A percentile compares a stretch with the other conserved stretches of the same genome.
These are phyloP conservation scores for Schwanniomyces etchellsii DNA, from an alignment of 1,139 yeast species.

Conservation along the genomic window DNA sequence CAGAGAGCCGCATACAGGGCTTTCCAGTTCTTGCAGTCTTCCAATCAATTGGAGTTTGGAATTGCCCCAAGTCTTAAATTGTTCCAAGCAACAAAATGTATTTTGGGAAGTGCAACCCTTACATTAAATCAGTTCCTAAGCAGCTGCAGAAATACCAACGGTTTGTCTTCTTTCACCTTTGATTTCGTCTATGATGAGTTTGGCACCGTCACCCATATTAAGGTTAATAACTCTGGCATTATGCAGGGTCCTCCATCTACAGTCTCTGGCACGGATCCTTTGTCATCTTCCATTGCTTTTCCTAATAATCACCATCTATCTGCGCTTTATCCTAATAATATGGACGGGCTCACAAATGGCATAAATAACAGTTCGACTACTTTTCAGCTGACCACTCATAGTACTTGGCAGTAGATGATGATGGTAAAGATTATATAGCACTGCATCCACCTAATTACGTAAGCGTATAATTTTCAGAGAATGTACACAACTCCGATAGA, in stretches of 20 bases:
- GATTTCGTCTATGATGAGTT: slow-evolving; percentile 44
- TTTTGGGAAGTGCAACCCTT: slow-evolving; percentile 22
- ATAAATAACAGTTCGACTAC: too few species aligned
- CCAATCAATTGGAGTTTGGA: slow-evolving; percentile 35
- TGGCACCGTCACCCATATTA: slow-evolving; percentile 42
- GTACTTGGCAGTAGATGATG: too few species aligned
- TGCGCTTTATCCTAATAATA: too few species aligned
- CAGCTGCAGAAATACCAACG: slow-evolving; percentile 23
- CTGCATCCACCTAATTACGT: too few species aligned
- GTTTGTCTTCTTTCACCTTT: slow-evolving; percentile 23
- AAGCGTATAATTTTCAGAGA: too few species aligned
- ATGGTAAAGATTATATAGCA: too few species aligned
- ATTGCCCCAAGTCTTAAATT: slow-evolving; percentile 29
- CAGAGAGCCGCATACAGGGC: slow-evolving; percentile 31
- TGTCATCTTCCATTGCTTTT: too few species aligned
- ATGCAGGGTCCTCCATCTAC: slow-evolving; percentile 5
- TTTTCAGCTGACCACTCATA: too few species aligned
- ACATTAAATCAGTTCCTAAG: slow-evolving; percentile 39
- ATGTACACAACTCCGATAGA: too few species aligned
- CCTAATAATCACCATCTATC: too few species aligned
- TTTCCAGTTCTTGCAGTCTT: slow-evolving; percentile 24
- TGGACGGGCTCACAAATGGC: too few species aligned
- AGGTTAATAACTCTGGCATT: slow-evolving; percentile 13
- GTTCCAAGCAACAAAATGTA: slow-evolving; percentile 25
- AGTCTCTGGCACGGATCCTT: too few species aligned